These are phyloP conservation scores for Sclerospora graminicola DNA, from an alignment of 352 stramenopile genomes.

Conservation along the genomic window DNA sequence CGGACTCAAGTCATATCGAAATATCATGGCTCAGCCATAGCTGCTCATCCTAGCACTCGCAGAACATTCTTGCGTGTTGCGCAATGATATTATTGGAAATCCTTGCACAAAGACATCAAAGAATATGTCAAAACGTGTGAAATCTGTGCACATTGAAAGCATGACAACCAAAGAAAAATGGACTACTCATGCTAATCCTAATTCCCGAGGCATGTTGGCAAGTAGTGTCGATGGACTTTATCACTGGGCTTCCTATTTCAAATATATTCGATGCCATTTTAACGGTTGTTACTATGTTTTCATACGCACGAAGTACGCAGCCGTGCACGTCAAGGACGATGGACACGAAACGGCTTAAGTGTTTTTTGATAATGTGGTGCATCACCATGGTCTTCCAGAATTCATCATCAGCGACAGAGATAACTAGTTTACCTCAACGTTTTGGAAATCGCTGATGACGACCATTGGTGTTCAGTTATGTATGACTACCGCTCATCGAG, in stretches of 20 bases:
- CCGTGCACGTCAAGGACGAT: slow-evolving; percentile 3
- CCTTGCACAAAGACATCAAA: not conserved
- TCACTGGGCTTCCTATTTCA: not conserved
- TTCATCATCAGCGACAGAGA: slow-evolving; percentile 1
- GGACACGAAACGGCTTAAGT: slow-evolving; percentile 4
- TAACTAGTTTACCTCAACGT: slow-evolving; percentile 1
- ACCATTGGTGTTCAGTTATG: slow-evolving; percentile 3
- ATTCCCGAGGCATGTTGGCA: not conserved
- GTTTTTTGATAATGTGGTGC: slow-evolving; percentile 4
- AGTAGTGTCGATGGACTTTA: not conserved
- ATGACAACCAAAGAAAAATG: not conserved
- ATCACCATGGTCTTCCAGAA: not conserved
- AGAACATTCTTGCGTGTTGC: not conserved
- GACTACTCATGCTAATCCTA: not conserved
- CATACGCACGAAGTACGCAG: not conserved
- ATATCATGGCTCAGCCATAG: too few species aligned
- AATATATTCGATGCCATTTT: not conserved
- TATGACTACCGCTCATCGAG: slow-evolving; percentile 5
- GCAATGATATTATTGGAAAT: not conserved
- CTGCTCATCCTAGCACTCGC: not conserved
- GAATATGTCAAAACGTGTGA: not conserved
- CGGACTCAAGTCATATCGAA: too few species aligned
- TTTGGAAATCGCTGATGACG: slow-evolving; percentile 3
- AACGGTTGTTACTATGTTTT: not conserved
- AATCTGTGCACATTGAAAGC: not conserved